These are phyloP conservation scores for Boletus tylopilopsis DNA, from an alignment of 768 basidiomycete genomes.

Conservation along the genomic window DNA sequence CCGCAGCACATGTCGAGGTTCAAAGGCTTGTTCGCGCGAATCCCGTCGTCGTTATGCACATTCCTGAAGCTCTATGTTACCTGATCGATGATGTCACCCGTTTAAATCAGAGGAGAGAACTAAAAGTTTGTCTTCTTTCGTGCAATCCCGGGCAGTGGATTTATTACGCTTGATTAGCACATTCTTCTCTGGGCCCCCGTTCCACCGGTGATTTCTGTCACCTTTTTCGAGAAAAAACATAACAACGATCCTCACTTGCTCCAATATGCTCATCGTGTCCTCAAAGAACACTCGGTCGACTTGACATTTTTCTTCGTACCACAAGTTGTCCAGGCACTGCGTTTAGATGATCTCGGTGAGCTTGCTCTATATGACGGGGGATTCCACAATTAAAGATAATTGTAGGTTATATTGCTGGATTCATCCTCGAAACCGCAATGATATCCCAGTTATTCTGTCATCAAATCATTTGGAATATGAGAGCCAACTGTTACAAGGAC, in stretches of 20 bases:
- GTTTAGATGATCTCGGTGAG: slow-evolving; percentile 83
- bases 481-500: slow-evolving; percentile 94
- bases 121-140: slow-evolving; percentile 55
- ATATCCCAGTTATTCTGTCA: slow-evolving; percentile 98
- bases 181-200: slow-evolving; percentile 87
- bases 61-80: slow-evolving; percentile 78
- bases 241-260: slow-evolving; percentile 79
- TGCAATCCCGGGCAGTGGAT: neutral
- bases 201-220: slow-evolving; percentile 75
- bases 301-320: slow-evolving; percentile 99
- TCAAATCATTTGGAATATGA: slow-evolving; percentile 99
- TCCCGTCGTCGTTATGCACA: slow-evolving; percentile 63
- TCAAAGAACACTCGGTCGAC: slow-evolving; percentile 92
- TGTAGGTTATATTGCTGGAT: slow-evolving; percentile 87
- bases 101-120: slow-evolving; percentile 52
- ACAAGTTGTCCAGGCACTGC: slow-evolving; percentile 94
- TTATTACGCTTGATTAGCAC: slow-evolving; percentile 47
- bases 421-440: slow-evolving; percentile 96
- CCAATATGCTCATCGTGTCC: slow-evolving; percentile 94
- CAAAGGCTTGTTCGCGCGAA: slow-evolving; percentile 68
- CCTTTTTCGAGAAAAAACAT: slow-evolving; percentile 83
- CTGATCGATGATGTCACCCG: slow-evolving; percentile 74
- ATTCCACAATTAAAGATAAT: neutral
- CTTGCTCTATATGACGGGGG: neutral
- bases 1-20: slow-evolving; percentile 67